Conservation (phyloP, 129 eudicot genomes). For the Flaveria trinervia region DNA sequence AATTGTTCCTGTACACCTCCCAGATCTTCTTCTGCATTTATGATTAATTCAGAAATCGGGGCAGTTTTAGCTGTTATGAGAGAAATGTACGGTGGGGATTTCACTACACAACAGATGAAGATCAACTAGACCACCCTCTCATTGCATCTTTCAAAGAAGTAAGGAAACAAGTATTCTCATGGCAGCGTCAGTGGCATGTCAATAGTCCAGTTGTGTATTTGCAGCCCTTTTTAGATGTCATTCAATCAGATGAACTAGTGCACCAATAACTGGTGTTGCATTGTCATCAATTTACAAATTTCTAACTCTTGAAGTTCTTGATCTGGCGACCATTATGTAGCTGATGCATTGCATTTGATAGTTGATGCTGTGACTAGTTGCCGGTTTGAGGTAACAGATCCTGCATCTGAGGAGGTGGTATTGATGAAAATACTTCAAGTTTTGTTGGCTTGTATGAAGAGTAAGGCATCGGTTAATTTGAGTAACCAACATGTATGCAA, state of each 20-base stretch:
- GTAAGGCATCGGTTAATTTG: slow-evolving; percentile 72
- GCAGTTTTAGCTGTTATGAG: slow-evolving; percentile 92
- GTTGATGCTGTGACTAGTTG: slow-evolving; percentile 93
- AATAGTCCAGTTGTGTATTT: slow-evolving; percentile 68
- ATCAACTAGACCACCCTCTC: slow-evolving; percentile 84
- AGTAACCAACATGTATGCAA: slow-evolving; percentile 96
- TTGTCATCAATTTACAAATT: slow-evolving; percentile 83
- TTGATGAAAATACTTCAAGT: slow-evolving; percentile 90
- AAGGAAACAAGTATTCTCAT: slow-evolving; percentile 68
- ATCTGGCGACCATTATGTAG: slow-evolving; percentile 60
- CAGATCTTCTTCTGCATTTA: slow-evolving; percentile 67
- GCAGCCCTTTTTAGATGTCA: slow-evolving; percentile 86
- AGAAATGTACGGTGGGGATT: slow-evolving; percentile 96
- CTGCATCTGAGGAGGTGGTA: slow-evolving; percentile 94
- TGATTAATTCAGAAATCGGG: slow-evolving; percentile 84
- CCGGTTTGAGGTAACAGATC: slow-evolving; percentile 92
- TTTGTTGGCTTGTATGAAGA: slow-evolving; percentile 87
- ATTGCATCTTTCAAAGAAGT: slow-evolving; percentile 73
- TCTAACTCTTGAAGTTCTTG: slow-evolving; percentile 74
- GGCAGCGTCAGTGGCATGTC: slow-evolving; percentile 68
- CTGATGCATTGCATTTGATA: slow-evolving; percentile 68
- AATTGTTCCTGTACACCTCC: slow-evolving; percentile 39
- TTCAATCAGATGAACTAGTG: slow-evolving; percentile 94
- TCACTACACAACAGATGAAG: slow-evolving; percentile 76
- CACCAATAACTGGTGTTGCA: slow-evolving; percentile 91